Evolutionary conservation across 2,329 filamentous ascomycete species (phyloP).

Genomic region (Diplodia seriata): DNA sequence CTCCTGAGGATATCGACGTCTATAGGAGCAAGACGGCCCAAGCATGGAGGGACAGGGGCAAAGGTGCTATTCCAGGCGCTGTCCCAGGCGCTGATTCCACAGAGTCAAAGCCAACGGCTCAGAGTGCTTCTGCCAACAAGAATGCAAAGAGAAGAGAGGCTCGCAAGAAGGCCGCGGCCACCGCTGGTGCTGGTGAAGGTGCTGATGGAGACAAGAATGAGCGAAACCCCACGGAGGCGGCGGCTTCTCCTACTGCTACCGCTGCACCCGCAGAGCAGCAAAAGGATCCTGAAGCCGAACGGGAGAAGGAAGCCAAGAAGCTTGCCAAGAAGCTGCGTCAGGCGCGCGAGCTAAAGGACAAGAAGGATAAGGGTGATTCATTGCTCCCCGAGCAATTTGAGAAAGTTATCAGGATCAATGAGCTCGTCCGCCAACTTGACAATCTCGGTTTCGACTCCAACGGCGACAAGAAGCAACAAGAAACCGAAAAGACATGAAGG

Average conservation of each 20-base stretch:
- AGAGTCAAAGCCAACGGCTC: constrained; percentile 55
- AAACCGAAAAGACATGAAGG: constrained; percentile 24
- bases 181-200: constrained; percentile 36
- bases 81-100: constrained; percentile 64
- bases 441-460: constrained; percentile 82
- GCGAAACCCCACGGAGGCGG: constrained; percentile 30
- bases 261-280: constrained; percentile 36
- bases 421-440: constrained; percentile 87
- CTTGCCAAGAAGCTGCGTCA: constrained; percentile 95
- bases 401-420: constrained; percentile 96
- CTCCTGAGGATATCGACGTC: constrained; percentile 92
- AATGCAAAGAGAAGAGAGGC: constrained; percentile 82
- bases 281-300: constrained; percentile 68
- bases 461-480: constrained; percentile 64
- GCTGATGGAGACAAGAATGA: constrained; percentile 38
- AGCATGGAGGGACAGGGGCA: constrained; percentile 78
- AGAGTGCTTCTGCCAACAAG: constrained; percentile 70
- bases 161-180: constrained; percentile 64
- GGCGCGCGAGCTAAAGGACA: constrained; percentile 85
- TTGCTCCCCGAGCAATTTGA: constrained; percentile 93
- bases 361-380: constrained; percentile 84
- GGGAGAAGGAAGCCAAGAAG: constrained; percentile 90
- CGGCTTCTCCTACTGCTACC: constrained; percentile 33
- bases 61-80: constrained; percentile 70
- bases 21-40: constrained; percentile 94